phyloP scores from a whole-genome alignment of 164 flowering plant species.

The Magnolia changhungtana region DNA sequence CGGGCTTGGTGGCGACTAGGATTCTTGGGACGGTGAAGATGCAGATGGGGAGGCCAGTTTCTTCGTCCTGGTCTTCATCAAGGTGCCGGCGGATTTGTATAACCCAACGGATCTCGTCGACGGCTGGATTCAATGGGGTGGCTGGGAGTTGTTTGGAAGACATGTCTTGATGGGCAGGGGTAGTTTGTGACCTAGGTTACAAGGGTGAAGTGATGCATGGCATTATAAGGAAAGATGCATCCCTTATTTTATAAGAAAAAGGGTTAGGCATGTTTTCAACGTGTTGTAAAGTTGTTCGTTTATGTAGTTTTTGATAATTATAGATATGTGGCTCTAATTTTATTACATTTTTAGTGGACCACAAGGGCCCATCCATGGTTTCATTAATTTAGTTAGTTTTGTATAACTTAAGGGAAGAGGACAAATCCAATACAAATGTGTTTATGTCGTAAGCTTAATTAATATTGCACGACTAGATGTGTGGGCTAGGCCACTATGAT shows the following conservation, averaged over 20 bases:
- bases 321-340: no score
- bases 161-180: background rate
- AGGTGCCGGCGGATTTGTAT: conserved; percentile 3
- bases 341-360: no score
- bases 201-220: background rate
- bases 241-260: no score
- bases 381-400: background rate
- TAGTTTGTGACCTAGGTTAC: background rate
- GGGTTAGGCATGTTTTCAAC: no score
- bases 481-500: background rate
- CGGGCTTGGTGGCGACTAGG: no score
- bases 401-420: no score
- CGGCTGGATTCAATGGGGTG: background rate
- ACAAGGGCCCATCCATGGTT: no score
- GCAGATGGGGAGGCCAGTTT: no score
- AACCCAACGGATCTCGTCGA: conserved; percentile 12
- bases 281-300: no score
- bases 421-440: background rate
- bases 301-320: no score
- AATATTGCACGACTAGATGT: background rate
- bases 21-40: no score
- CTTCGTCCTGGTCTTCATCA: background rate
- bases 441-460: conserved; percentile 10
- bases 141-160: background rate
- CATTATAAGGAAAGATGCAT: no score